Percentiles rank a stretch among this genome's conserved stretches.
Evolutionary conservation across 176 grass and related monocot species (phyloP).

Genomic region (Olyra latifolia): DNA sequence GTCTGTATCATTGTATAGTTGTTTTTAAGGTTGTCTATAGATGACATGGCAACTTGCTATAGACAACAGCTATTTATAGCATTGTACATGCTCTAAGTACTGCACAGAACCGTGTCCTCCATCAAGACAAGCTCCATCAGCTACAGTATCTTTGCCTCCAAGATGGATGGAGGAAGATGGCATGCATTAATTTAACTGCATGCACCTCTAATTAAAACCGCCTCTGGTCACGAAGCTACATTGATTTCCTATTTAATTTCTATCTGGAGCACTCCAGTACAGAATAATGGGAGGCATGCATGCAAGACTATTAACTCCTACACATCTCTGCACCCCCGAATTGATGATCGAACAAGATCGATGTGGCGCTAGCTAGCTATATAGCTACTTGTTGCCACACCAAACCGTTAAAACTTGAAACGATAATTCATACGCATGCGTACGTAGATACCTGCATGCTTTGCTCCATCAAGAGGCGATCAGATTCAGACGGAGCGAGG

Average conservation of each 20-base stretch:
- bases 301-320: not conserved
- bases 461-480: constrained; percentile 12
- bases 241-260: not conserved
- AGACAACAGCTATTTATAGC: too few species aligned
- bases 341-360: too few species aligned
- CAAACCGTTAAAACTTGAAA: too few species aligned
- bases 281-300: not conserved
- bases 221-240: not conserved
- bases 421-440: not conserved
- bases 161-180: not conserved
- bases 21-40: too few species aligned
- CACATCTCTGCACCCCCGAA: too few species aligned
- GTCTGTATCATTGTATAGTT: too few species aligned
- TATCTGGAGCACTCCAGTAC: not conserved
- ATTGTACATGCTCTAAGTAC: too few species aligned
- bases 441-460: not conserved
- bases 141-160: not conserved
- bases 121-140: not conserved
- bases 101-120: too few species aligned
- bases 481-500: not conserved
- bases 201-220: not conserved
- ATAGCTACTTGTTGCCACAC: too few species aligned
- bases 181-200: not conserved
- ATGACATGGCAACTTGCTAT: too few species aligned
- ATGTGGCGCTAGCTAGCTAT: too few species aligned